These are phyloP conservation scores for Fusarium illudens DNA, from an alignment of 2,329 filamentous ascomycete species.

Conservation along the genomic window DNA sequence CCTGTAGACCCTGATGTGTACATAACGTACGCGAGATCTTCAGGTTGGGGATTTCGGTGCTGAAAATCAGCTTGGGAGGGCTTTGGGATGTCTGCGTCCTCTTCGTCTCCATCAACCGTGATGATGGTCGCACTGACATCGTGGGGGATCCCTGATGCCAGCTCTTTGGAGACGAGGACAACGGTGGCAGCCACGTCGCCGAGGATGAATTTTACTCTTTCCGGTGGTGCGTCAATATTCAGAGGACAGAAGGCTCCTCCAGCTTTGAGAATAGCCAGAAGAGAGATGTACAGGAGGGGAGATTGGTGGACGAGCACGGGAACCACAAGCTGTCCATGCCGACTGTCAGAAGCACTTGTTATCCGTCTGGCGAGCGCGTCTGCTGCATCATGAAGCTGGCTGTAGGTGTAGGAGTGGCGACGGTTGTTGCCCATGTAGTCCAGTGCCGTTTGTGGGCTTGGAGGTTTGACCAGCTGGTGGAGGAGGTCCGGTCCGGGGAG, in stretches of 20 bases:
- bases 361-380: constrained; percentile 64
- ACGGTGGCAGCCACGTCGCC: constrained; percentile 76
- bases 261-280: constrained; percentile 80
- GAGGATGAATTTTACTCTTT: constrained; percentile 82
- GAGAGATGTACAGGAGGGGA: constrained; percentile 77
- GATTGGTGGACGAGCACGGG: constrained; percentile 82
- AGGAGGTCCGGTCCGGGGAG: constrained; percentile 57
- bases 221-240: constrained; percentile 77
- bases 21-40: constrained; percentile 82
- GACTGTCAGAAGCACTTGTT: constrained; percentile 13
- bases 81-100: background rate
- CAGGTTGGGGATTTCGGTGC: constrained; percentile 37
- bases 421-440: constrained; percentile 43
- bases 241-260: constrained; percentile 89
- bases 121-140: constrained; percentile 48
- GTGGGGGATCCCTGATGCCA: constrained; percentile 52
- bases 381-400: constrained; percentile 67
- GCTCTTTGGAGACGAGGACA: constrained; percentile 68
- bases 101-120: constrained; percentile 45
- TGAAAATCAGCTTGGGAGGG: background rate
- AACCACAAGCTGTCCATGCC: constrained; percentile 61
- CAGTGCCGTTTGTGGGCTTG: constrained; percentile 42
- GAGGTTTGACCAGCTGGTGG: constrained; percentile 66
- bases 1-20: constrained; percentile 94
- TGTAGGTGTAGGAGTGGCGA: constrained; percentile 64